Evolutionary conservation across 108 stramenopile species (phyloP), one percentile per base, ranked within the genome.

Genomic region (Conticribra weissflogii): DNA sequence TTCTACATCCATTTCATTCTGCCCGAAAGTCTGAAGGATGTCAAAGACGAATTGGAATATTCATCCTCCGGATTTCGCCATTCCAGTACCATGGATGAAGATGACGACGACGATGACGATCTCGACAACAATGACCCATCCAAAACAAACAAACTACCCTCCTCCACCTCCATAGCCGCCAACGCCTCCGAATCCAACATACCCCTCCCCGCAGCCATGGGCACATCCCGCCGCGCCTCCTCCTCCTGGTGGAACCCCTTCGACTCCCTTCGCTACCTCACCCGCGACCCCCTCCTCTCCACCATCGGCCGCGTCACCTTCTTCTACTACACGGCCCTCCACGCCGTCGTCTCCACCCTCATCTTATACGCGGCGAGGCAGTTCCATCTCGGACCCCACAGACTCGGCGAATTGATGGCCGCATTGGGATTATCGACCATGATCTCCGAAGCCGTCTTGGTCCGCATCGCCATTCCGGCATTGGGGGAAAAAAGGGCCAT

Each of bases 261-360:
- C 49, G 85, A 91, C 50, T 77, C 88, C 16, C 52, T 95, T 17
- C 58, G 72, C 23, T 68, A 87, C 27, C 59, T 92, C 12, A 29
- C 78, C 15, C 44, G 49, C 12, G 96, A 95, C 74, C 87, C 87
- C 17, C 89, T 98, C 46, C 76, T 98, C 41, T 63, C 74, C 16
- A 82, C 81, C 2, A 88, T 97, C 23, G 93, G 92, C 2, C 66
- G 82, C 36, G 88, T 97, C 21, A 92, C 95, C 22, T 94, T 97
- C 57, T 69, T 96, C 19, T 97, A 97, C 74, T 97, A 98, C 77
- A 94, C 95, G 3, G 88, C 90, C 18, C 71, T 97, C 2, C 97
- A 97, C 86, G 98, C 98, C 0, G 77, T 98, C 8, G 92, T 98
- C 18, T 89, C 88, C 4, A 97, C 97, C 0, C 79, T 98, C 15